These are phyloP conservation scores for Clathrus columnatus DNA, from an alignment of 768 basidiomycete genomes.

Conservation along the genomic window DNA sequence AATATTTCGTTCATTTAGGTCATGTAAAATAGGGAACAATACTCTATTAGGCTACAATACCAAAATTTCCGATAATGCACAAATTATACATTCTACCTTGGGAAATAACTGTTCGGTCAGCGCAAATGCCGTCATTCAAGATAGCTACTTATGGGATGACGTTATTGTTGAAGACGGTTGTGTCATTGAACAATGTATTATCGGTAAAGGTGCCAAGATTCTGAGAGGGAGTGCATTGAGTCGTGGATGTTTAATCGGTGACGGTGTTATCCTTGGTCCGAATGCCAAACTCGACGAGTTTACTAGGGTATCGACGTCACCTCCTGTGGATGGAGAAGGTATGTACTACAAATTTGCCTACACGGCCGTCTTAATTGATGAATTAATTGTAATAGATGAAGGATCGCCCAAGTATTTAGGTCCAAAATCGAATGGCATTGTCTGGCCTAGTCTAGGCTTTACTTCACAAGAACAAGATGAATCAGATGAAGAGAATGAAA, in stretches of 20 bases:
- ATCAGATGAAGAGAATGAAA: slow-evolving; percentile 51
- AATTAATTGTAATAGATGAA: slow-evolving; percentile 51
- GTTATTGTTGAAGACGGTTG: slow-evolving; percentile 63
- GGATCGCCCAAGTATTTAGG: slow-evolving; percentile 12
- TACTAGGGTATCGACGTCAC: slow-evolving; percentile 54
- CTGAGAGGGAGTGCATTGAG: slow-evolving; percentile 59
- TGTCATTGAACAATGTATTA: slow-evolving; percentile 66
- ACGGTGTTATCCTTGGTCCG: slow-evolving; percentile 75
- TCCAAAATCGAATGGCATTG: neutral
- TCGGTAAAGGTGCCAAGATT: slow-evolving; percentile 71
- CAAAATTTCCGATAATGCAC: slow-evolving; percentile 55
- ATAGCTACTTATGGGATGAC: slow-evolving; percentile 81
- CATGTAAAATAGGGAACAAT: slow-evolving; percentile 72
- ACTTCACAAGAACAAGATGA: slow-evolving; percentile 37
- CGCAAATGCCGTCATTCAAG: slow-evolving; percentile 51
- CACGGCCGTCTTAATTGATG: slow-evolving; percentile 5
- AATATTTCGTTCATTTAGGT: slow-evolving; percentile 41
- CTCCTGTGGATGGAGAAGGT: slow-evolving; percentile 36
- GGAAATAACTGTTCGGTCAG: slow-evolving; percentile 72
- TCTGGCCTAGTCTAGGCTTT: slow-evolving; percentile 19
- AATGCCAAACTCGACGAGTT: slow-evolving; percentile 58
- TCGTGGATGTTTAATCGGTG: slow-evolving; percentile 72
- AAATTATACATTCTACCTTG: slow-evolving; percentile 66
- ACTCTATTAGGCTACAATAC: slow-evolving; percentile 79
- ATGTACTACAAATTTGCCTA: slow-evolving; percentile 19